Percentiles rank a stretch among this genome's conserved stretches.
Conservation (phyloP, 106 monocot genomes). For the Phalaenopsis equestris region DNA sequence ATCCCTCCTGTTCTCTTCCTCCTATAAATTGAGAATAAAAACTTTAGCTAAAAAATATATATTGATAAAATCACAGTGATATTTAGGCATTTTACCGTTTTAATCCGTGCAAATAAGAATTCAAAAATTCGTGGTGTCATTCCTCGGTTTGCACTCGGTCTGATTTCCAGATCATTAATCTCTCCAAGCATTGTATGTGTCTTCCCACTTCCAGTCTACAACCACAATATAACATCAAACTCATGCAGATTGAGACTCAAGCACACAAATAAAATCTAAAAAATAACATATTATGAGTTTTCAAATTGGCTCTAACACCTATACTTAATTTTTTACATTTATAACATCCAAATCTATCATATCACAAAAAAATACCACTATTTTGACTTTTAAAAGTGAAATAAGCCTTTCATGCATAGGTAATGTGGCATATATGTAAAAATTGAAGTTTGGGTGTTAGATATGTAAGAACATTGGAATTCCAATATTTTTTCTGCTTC, state of each 20-base stretch:
- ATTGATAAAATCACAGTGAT: background rate
- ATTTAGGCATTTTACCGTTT: constrained; percentile 42
- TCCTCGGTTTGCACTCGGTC: constrained; percentile 62
- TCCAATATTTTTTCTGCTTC: background rate
- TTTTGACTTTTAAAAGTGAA: too few relatives aligned
- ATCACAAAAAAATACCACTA: too few relatives aligned
- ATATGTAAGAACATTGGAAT: background rate
- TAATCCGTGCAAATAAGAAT: constrained; percentile 92
- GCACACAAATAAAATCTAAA: background rate
- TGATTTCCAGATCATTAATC: constrained; percentile 55
- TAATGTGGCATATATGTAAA: too few relatives aligned
- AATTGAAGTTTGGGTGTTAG: too few relatives aligned
- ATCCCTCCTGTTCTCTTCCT: constrained; percentile 91
- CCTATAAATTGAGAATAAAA: constrained; percentile 29
- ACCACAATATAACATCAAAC: constrained; percentile 7
- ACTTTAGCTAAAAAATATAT: constrained; percentile 12
- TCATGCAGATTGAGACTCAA: background rate
- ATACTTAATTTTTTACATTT: too few relatives aligned
- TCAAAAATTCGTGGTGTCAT: constrained; percentile 98
- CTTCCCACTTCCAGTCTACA: constrained; percentile 96
- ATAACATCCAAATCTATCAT: too few relatives aligned
- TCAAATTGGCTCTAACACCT: background rate
- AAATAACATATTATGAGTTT: background rate
- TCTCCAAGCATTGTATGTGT: constrained; percentile 97
- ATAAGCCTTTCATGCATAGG: too few relatives aligned